Evolutionary conservation across 768 basidiomycete genomes (phyloP), one percentile per base, ranked within the genome.

Genomic region (Pilatotrama ljubarskyi): DNA sequence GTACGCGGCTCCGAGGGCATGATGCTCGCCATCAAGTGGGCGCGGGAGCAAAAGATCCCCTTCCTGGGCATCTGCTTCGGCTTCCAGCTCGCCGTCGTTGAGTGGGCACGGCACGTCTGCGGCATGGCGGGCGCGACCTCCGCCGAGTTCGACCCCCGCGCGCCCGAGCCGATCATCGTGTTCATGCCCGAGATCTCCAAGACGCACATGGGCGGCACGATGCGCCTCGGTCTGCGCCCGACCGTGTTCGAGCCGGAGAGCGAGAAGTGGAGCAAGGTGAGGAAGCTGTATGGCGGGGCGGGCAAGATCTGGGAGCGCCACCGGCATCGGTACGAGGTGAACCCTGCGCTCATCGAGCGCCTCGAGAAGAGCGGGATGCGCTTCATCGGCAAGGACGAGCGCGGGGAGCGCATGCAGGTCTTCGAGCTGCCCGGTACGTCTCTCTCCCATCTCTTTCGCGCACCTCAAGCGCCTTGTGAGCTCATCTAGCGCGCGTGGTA

Each of bases 171-270:
- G 0, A 80, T 95, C 56, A 80, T 98, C 74, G 82, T 98, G 66
- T 98, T 95, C 83, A 99, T 99, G 97, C 97, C 97, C 17, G 97
- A 99, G 73, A 92, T 99, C 66, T 97, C 94, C 11, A 90, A 89
- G 71, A 98, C 95, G 13, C 95, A 98, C 64, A 93, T 98, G 85
- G 97, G 97, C 51, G 97, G 97, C 20, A 99, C 96, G n/a, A 99
- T 99, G 97, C 88, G 97, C 13, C 84, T 98, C n/a, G 97, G 97
- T 22, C 80, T 98, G 41, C 86, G 96, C n/a, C 94, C 96, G 3
- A 99, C 96, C 2, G 83, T 98, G 47, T 98, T 98, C 72, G 84
- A 88, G 57, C 72, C 79, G 9, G 81, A 77, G 13, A 87, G 85
- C 1, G 88, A 88, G 68, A 68, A 72, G 17, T 92, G 88, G 88